Evolutionary conservation across 1,284 basidiomycete species (phyloP).

Genomic region (Coniferiporia weirii): DNA sequence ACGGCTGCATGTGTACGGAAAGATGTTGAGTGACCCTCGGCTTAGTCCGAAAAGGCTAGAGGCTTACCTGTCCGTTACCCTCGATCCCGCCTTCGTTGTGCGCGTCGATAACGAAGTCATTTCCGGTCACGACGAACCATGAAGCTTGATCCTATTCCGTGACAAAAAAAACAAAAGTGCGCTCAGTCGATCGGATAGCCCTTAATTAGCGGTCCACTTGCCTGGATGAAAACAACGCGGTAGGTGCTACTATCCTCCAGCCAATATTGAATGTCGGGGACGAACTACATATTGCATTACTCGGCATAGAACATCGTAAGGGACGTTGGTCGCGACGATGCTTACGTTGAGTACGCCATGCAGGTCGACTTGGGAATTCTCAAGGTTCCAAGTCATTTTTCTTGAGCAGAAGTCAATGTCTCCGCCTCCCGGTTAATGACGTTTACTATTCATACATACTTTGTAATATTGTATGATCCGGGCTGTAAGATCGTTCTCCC

Average conservation of each 20-base stretch:
- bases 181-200: not conserved
- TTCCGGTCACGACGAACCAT: slow-evolving; percentile 59
- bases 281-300: slow-evolving; percentile 34
- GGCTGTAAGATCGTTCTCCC: slow-evolving; percentile 42
- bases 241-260: slow-evolving; percentile 51
- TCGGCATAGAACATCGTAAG: not conserved
- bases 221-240: slow-evolving; percentile 58
- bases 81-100: slow-evolving; percentile 56
- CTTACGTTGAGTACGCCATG: slow-evolving; percentile 48
- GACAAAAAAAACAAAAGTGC: not conserved
- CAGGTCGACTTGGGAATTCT: slow-evolving; percentile 46
- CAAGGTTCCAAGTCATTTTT: slow-evolving; percentile 58
- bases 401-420: slow-evolving; percentile 26
- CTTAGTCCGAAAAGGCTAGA: slow-evolving; percentile 18
- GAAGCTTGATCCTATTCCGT: slow-evolving; percentile 49
- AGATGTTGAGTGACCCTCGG: not conserved
- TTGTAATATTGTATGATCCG: slow-evolving; percentile 49
- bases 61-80: slow-evolving; percentile 53
- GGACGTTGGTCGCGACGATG: not conserved
- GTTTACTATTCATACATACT: slow-evolving; percentile 28
- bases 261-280: slow-evolving; percentile 58
- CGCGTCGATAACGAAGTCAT: slow-evolving; percentile 54
- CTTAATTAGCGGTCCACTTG: slow-evolving; percentile 19
- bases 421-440: not conserved
- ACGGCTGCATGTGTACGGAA: slow-evolving; percentile 29